phyloP scores from a whole-genome alignment of 1,139 yeast genomes.

The Yamadazyma kanchanaburiensis region DNA sequence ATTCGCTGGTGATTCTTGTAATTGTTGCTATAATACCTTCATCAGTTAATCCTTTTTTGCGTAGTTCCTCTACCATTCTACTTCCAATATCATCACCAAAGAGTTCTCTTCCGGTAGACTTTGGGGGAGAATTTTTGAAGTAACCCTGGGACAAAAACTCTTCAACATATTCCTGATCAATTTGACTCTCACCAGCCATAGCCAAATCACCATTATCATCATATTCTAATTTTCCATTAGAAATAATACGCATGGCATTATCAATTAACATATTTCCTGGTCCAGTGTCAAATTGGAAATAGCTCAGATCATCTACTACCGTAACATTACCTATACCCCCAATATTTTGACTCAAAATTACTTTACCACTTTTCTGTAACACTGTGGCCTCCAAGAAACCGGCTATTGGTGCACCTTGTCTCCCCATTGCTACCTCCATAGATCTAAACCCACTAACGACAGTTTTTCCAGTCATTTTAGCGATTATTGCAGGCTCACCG shows the following conservation, averaged over 20 bases:
- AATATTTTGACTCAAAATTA: constrained; percentile 12
- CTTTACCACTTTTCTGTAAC: constrained; percentile 8
- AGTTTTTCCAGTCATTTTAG: constrained; percentile 9
- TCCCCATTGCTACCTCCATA: constrained; percentile 13
- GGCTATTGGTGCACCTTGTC: constrained; percentile 14
- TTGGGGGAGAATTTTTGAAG: constrained; percentile 10
- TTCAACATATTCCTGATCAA: constrained; percentile 9
- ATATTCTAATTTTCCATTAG: constrained; percentile 9
- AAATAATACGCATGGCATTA: constrained; percentile 12
- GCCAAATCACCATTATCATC: constrained; percentile 13
- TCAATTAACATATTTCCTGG: constrained; percentile 14
- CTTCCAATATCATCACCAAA: constrained; percentile 12
- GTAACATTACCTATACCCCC: constrained; percentile 14
- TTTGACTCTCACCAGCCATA: constrained; percentile 6
- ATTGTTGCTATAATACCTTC: constrained; percentile 11
- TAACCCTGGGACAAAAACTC: constrained; percentile 8
- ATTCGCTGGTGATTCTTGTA: constrained; percentile 11
- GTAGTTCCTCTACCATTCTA: constrained; percentile 5
- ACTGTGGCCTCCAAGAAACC: constrained; percentile 12
- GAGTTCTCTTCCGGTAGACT: constrained; percentile 12
- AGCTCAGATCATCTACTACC: constrained; percentile 8
- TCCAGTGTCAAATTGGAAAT: constrained; percentile 12
- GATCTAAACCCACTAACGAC: constrained; percentile 9
- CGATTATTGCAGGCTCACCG: constrained; percentile 10
- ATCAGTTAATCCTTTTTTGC: constrained; percentile 5